phyloP scores from a whole-genome alignment of 768 basidiomycete species.

The Hygrocybe punicea region DNA sequence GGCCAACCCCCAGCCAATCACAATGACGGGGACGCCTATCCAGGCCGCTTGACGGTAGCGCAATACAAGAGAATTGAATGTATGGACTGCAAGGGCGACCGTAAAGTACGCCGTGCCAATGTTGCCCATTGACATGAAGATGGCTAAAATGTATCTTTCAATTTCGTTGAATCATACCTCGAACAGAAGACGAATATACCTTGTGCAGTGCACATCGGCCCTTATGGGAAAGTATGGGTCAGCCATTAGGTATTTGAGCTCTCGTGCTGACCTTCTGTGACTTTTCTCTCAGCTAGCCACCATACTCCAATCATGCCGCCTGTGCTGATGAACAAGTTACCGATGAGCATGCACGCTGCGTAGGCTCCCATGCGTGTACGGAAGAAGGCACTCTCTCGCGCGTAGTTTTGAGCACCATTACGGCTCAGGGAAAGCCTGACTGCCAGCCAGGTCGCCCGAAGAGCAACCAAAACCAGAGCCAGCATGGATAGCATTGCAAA shows the following conservation, averaged over 20 bases:
- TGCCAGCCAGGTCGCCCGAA: conserved; percentile 49
- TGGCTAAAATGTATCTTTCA: conserved; percentile 34
- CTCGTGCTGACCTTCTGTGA: conserved; percentile 45
- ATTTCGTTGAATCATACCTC: background rate
- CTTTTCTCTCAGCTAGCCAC: conserved; percentile 46
- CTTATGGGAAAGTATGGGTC: conserved; percentile 27
- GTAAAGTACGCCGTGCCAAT: conserved; percentile 64
- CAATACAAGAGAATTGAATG: conserved; percentile 63
- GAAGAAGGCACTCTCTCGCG: conserved; percentile 60
- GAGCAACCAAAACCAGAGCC: conserved; percentile 49
- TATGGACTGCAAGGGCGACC: conserved; percentile 60
- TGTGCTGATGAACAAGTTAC: conserved; percentile 51
- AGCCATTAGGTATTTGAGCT: background rate
- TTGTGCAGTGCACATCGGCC: conserved; percentile 53
- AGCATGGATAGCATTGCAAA: conserved; percentile 55
- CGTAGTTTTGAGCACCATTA: conserved; percentile 16
- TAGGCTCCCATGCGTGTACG: conserved; percentile 70
- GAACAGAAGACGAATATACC: conserved; percentile 42
- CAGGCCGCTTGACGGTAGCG: conserved; percentile 49
- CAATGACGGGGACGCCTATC: conserved; percentile 43
- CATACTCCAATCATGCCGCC: conserved; percentile 53
- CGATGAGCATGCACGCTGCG: conserved; percentile 57
- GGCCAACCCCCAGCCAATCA: conserved; percentile 15
- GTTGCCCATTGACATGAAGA: conserved; percentile 59
- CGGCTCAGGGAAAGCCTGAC: conserved; percentile 31